Evolutionary conservation across 371 early-diverging fungal genomes (phyloP), one percentile per base, ranked within the genome.

Genomic region (Actinomortierella wolfii): DNA sequence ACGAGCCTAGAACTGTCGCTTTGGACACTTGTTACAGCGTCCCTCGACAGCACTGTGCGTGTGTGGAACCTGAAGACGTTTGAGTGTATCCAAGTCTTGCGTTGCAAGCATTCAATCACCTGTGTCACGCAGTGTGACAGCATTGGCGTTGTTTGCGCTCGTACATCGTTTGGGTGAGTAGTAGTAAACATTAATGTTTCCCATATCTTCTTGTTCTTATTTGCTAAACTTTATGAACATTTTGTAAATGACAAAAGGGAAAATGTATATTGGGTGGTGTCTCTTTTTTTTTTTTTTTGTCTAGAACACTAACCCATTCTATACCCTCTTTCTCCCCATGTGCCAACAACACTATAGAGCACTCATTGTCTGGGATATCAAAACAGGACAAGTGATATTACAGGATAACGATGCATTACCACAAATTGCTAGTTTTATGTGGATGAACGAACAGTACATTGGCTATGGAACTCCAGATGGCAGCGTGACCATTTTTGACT

Each of bases 401-500:
- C 65, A 65, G 65, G 71, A 70, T 41, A 65, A 70, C 40, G 20
- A 49, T 3, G 71, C 71, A 5, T 61, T 64, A 61, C 65, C 70
- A 5, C 61, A 60, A 15, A 70, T 53, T 58, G 65, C 65, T 24
- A 64, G 65, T 13, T 70, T 64, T 50, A 64, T 70, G 18, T 65
- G 61, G 51, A 65, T 70, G 65, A 61, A 70, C 18, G 71, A 65
- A 20, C 1, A 26, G 8, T 70, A 61, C 43, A 70, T 70, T 11
- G 71, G 65, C 50, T 70, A 70, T n/a, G 71, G 71, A 18, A 61
- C 64, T 20, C 51, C 57, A 39, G 71, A 70, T 23, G 71, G 71
- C 2, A 42, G 51, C 8, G 65, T 70, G 14, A 70, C 71, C 4
- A 58, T 70, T 2, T 70, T 70, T 61, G 71, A 70, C 41, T 70